A percentile compares a stretch with the other conserved stretches of the same genome.
Conservation (phyloP, 2,329 filamentous ascomycete species). For the Fusarium sp. region DNA sequence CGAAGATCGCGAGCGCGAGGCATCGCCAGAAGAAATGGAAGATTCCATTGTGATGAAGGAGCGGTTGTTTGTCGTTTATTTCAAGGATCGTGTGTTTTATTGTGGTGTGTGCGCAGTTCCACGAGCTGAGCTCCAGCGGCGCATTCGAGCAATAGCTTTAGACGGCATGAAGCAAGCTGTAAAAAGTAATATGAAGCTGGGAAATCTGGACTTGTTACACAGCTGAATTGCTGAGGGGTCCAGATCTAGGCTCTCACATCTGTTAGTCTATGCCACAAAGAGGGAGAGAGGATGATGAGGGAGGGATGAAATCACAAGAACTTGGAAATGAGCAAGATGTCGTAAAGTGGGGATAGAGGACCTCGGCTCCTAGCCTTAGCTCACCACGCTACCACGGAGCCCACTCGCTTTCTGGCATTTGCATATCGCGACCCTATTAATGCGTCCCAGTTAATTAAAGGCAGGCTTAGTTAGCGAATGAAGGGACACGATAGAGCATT, state of each 20-base stretch:
- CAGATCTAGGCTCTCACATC: slow-evolving; percentile 34
- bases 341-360: slow-evolving; percentile 37
- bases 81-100: slow-evolving; percentile 25
- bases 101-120: slow-evolving; percentile 38
- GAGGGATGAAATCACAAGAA: slow-evolving; percentile 43
- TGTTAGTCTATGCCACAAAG: slow-evolving; percentile 8
- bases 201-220: slow-evolving; percentile 8
- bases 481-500: neutral
- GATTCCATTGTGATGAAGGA: slow-evolving; percentile 41
- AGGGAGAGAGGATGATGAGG: slow-evolving; percentile 12
- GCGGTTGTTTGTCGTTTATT: slow-evolving; percentile 4
- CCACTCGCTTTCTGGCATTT: slow-evolving; percentile 15
- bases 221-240: slow-evolving; percentile 25
- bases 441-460: slow-evolving; percentile 42
- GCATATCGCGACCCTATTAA: slow-evolving; percentile 29
- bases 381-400: slow-evolving; percentile 3
- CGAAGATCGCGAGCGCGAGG: slow-evolving; percentile 41
- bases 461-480: slow-evolving; percentile 28
- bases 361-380: slow-evolving; percentile 38
- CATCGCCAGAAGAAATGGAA: slow-evolving; percentile 42
- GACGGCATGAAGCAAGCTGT: slow-evolving; percentile 45
- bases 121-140: slow-evolving; percentile 47
- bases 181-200: neutral
- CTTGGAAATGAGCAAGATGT: slow-evolving; percentile 44
- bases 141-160: slow-evolving; percentile 43